These are phyloP conservation scores for Eurotiales sp. DNA, from an alignment of 2,329 filamentous ascomycete species.

Conservation along the genomic window DNA sequence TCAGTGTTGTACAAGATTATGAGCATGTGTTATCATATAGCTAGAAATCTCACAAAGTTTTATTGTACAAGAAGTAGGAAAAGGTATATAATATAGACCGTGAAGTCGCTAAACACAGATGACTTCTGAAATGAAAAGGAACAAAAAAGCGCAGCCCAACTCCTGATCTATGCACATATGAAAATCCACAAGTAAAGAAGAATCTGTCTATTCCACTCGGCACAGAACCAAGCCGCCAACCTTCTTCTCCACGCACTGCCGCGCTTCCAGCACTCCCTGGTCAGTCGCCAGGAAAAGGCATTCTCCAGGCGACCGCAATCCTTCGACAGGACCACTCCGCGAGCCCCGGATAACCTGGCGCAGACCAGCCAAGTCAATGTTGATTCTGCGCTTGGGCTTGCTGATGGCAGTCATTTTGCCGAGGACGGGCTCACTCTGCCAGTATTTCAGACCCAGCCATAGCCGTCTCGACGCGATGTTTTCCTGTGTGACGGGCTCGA, in stretches of 20 bases:
- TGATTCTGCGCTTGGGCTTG: slow-evolving; percentile 71
- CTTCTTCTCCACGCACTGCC: slow-evolving; percentile 77
- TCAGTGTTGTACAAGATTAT: not conserved
- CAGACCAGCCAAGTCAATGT: slow-evolving; percentile 60
- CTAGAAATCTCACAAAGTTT: no score
- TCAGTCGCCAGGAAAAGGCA: slow-evolving; percentile 76
- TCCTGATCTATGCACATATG: not conserved
- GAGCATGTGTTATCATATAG: no score
- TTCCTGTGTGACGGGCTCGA: slow-evolving; percentile 58
- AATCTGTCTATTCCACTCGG: slow-evolving; percentile 46
- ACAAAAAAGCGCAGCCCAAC: not conserved
- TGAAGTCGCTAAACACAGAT: not conserved
- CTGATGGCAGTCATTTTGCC: slow-evolving; percentile 62
- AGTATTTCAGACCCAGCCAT: slow-evolving; percentile 91
- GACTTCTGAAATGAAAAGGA: not conserved
- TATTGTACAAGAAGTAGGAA: slow-evolving; percentile 1
- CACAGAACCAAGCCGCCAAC: slow-evolving; percentile 78
- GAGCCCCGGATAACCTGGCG: slow-evolving; percentile 65
- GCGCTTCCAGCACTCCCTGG: slow-evolving; percentile 70
- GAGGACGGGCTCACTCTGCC: slow-evolving; percentile 75
- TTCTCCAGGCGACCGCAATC: slow-evolving; percentile 73
- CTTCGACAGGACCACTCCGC: slow-evolving; percentile 63
- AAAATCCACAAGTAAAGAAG: not conserved
- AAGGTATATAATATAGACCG: not conserved
- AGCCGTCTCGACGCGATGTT: slow-evolving; percentile 73